Percentiles rank a stretch among this genome's conserved stretches.
Evolutionary conservation across 2,329 filamentous ascomycete species (phyloP).

Genomic region (Colletotrichum phormii): DNA sequence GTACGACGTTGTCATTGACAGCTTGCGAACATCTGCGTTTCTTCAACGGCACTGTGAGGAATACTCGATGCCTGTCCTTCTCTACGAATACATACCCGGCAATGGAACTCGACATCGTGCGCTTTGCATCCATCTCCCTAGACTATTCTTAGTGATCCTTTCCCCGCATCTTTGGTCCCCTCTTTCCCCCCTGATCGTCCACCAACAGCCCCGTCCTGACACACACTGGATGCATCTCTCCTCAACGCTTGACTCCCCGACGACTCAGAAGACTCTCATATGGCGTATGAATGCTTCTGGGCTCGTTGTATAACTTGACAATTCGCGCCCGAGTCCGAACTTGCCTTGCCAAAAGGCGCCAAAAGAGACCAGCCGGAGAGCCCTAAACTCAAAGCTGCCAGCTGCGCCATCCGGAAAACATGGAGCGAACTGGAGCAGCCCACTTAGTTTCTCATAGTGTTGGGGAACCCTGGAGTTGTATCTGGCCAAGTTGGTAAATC

Average conservation of each 20-base stretch:
- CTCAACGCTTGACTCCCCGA: not conserved
- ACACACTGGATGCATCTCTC: not conserved
- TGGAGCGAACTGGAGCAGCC: not conserved
- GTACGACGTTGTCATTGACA: not conserved
- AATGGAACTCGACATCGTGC: not conserved
- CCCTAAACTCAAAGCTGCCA: not conserved
- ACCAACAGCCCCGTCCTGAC: not conserved
- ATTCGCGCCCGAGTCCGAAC: not conserved
- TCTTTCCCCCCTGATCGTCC: constrained; percentile 5
- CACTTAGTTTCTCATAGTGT: not conserved
- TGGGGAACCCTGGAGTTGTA: not conserved
- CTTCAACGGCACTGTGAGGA: not conserved
- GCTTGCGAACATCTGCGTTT: not conserved
- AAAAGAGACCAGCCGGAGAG: not conserved
- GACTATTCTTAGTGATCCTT: not conserved
- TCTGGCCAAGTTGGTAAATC: not conserved
- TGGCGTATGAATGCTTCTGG: not conserved
- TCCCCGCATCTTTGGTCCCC: not conserved
- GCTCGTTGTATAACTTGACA: not conserved
- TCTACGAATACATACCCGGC: not conserved
- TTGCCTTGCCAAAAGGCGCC: not conserved
- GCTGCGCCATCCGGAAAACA: not conserved
- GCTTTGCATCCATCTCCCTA: not conserved
- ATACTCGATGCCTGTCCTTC: not conserved
- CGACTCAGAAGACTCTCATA: not conserved